Base-by-base conservation (phyloP, 257 asterid genomes). In the Striga asiatica region DNA sequence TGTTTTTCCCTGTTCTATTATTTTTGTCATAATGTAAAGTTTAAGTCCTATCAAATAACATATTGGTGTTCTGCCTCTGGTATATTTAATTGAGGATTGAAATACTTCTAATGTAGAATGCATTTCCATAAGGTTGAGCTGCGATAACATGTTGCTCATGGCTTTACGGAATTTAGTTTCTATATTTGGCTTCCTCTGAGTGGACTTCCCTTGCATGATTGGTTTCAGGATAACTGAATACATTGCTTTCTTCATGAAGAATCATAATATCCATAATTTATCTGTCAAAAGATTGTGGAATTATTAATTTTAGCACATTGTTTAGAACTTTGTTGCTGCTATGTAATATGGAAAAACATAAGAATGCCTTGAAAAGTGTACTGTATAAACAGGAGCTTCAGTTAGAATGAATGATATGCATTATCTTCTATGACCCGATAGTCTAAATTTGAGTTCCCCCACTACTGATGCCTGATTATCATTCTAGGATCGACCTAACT, bases 381-480 rank as follows among this genome's bases (percentile, higher is more conserved):
- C 45, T 7, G 17, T 41, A 29, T 22, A 13, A 11, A 58, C 8
- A 20, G 13, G 39, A 25, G 29, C 0, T 42, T 39, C 51, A 13
- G 25, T 43, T 68, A 8, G 39, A 59, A 48, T 64, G 58, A 54
- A 50, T 50, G 55, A 50, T 34, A 52, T 29, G 41, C 37, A 42
- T 48, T 31, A 41, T 47, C 61, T 56, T 11, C 52, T 38, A 46
- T 52, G 50, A 58, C 54, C 37, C 62, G 28, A 52, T 65, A 47
- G 58, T 46, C 13, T 41, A 34, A 23, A 3, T 54, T 35, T 67
- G 68, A 60, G 19, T 13, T 46, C 34, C 35, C 39, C 17, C 51
- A 52, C 46, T 35, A 50, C 37, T 55, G 62, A 54, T 28, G 58
- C 22, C 48, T 5, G 62, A 48, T 19, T 37, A 50, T 43, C 3